Evolutionary conservation across 495 filamentous ascomycete genomes (phyloP).

Genomic region (Xylona heveae): DNA sequence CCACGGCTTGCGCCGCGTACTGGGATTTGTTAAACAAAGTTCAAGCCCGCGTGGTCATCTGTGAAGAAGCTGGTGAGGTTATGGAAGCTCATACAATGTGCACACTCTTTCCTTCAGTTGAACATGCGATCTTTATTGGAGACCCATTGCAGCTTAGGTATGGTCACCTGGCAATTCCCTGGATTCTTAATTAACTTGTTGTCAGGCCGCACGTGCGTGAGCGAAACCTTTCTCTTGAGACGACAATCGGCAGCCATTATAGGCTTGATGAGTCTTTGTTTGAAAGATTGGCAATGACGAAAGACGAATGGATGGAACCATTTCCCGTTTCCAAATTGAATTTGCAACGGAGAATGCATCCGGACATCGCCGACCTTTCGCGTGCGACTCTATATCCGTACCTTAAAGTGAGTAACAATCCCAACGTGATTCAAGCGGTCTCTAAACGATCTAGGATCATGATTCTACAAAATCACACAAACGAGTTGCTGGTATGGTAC

Average conservation of each 20-base stretch:
- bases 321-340: conserved; percentile 37
- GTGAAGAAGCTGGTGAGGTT: conserved; percentile 64
- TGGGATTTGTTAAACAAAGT: conserved; percentile 38
- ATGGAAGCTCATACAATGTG: conserved; percentile 50
- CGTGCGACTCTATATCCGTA: conserved; percentile 41
- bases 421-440: no score
- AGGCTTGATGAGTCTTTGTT: conserved; percentile 46
- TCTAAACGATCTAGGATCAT: conserved; percentile 35
- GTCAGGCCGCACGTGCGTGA: conserved; percentile 52
- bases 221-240: conserved; percentile 38
- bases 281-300: conserved; percentile 38
- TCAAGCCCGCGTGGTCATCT: conserved; percentile 43
- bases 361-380: conserved; percentile 37
- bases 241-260: conserved; percentile 27
- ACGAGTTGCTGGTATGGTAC: conserved; percentile 38
- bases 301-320: conserved; percentile 6
- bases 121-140: conserved; percentile 58
- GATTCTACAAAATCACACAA: conserved; percentile 29
- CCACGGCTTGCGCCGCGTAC: conserved; percentile 48
- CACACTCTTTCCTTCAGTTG: conserved; percentile 42
- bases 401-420: no score
- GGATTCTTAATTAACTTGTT: no score
- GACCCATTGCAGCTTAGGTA: no score
- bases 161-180: no score
- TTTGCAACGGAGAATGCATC: conserved; percentile 60